Conservation (phyloP, 2,329 filamentous ascomycete genomes). For the Mariannaea sp. region DNA sequence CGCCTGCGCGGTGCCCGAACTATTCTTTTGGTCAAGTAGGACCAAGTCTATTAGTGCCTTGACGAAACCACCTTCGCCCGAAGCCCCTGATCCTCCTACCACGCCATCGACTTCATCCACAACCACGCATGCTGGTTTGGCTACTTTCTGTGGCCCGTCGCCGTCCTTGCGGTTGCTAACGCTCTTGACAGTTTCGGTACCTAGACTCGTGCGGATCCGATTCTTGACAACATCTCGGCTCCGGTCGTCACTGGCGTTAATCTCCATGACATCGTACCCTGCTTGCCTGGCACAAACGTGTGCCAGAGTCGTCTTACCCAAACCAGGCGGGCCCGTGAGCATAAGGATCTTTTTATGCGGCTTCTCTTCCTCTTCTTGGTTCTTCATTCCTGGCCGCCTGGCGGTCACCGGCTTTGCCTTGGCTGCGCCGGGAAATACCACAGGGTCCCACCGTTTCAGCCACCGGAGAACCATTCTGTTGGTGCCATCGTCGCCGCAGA, state of each 20-base stretch:
- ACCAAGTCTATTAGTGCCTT: conserved; percentile 93
- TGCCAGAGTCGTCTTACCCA: conserved; percentile 94
- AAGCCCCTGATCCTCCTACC: conserved; percentile 74
- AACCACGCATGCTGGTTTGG: conserved; percentile 87
- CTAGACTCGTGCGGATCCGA: conserved; percentile 86
- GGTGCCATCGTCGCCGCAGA: conserved; percentile 92
- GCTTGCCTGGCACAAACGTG: conserved; percentile 96
- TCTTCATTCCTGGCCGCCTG: conserved; percentile 49
- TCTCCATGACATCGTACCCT: conserved; percentile 94
- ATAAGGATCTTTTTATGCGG: conserved; percentile 86
- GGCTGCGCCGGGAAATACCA: conserved; percentile 82
- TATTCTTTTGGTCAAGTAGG: conserved; percentile 81
- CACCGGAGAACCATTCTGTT: conserved; percentile 89
- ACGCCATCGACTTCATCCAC: conserved; percentile 98
- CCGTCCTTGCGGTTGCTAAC: conserved; percentile 65
- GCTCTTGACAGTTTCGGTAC: conserved; percentile 89
- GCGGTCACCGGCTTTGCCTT: conserved; percentile 58
- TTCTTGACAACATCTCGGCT: conserved; percentile 89
- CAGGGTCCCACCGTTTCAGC: conserved; percentile 91
- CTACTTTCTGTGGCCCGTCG: conserved; percentile 66
- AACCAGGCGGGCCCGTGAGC: conserved; percentile 86
- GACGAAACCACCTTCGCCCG: conserved; percentile 91
- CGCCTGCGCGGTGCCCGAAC: conserved; percentile 37
- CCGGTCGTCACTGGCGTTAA: conserved; percentile 96
- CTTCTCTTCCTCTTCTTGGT: conserved; percentile 68